A percentile compares a stretch with the other conserved stretches of the same genome.
phyloP scores from a whole-genome alignment of 148 eudicot species.

The Oxyria digyna region DNA sequence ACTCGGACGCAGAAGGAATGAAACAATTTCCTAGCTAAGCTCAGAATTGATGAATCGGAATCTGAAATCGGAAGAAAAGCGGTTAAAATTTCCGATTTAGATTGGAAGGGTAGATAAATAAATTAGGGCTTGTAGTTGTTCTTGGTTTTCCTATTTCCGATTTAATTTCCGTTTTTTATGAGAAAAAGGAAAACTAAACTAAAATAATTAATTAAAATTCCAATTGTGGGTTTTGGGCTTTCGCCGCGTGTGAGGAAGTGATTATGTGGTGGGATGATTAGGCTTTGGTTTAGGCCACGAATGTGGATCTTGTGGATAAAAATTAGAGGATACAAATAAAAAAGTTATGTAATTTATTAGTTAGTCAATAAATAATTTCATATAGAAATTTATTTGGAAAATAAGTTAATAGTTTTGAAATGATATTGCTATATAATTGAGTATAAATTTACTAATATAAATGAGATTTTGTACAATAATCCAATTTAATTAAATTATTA shows the following conservation, averaged over 20 bases:
- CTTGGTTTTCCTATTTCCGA: conserved; percentile 1
- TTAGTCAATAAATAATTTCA: too few species aligned
- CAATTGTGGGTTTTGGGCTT: not conserved
- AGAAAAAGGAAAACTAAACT: not conserved
- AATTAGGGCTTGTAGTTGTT: conserved; percentile 25
- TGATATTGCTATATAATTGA: too few species aligned
- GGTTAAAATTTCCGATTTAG: not conserved
- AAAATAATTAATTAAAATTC: not conserved
- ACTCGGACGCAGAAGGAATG: not conserved
- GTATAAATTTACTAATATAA: too few species aligned
- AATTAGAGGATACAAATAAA: not conserved
- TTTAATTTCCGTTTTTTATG: not conserved
- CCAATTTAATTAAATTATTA: too few species aligned
- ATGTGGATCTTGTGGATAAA: not conserved
- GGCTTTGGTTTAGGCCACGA: not conserved
- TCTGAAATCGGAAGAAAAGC: not conserved
- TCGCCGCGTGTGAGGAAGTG: conserved; percentile 1
- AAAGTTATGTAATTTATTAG: too few species aligned
- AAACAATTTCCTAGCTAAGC: not conserved
- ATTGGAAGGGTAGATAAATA: conserved; percentile 8
- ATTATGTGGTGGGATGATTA: conserved; percentile 3
- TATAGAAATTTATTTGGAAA: too few species aligned
- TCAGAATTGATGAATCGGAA: not conserved
- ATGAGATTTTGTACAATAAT: too few species aligned
- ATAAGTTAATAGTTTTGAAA: too few species aligned